Base-by-base conservation (phyloP, 2,329 filamentous ascomycete species). In the Thelonectria rubi region DNA sequence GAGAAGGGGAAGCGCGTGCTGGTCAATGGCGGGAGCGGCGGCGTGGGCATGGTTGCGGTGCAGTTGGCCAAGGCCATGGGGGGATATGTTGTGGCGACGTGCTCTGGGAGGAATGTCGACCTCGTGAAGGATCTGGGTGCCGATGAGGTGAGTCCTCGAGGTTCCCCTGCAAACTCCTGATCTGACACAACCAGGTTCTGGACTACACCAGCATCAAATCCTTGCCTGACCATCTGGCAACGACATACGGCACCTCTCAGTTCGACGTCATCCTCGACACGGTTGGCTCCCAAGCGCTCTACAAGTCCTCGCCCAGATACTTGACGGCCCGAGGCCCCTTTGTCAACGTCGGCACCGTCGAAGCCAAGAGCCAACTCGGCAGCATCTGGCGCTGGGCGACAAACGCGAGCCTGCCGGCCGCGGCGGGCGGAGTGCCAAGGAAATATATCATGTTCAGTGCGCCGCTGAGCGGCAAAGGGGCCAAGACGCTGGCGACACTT, bases 371-470 rank as follows among this genome's bases (percentile, higher is more conserved):
- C 21, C 46, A 48, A 30, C 11, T 34, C 21, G 15, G 21, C 3
- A 48, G 46, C 17, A 48, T 48, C 14, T 48, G 21, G 21, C 46
- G 46, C 17, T 48, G 46, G 46, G 46, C 46, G 15, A 48, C 24
- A n/a, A 48, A 48, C 26, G 21, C 46, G 21, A 48, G 30, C 17
- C 46, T 30, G 8, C 46, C 46, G 30, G 46, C 46, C 15, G n/a
- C 30, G 4, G 14, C 30, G n/a, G 46, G 46, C n/a, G 46, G 46
- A 8, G 21, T 48, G 17, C 26, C 46, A 9, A 48, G 46, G 14
- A 48, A 48, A 11, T 48, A 48, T 11, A 48, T 48, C 46, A 48
- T 48, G 46, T 48, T 48, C 46, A 48, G 46, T 14, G 46, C 46
- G 14, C 46, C 46, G 10, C 46, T 48, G 20, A 48, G 46, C n/a